Base-by-base conservation (phyloP, 352 stramenopile genomes). In the Pythium brassicae region DNA sequence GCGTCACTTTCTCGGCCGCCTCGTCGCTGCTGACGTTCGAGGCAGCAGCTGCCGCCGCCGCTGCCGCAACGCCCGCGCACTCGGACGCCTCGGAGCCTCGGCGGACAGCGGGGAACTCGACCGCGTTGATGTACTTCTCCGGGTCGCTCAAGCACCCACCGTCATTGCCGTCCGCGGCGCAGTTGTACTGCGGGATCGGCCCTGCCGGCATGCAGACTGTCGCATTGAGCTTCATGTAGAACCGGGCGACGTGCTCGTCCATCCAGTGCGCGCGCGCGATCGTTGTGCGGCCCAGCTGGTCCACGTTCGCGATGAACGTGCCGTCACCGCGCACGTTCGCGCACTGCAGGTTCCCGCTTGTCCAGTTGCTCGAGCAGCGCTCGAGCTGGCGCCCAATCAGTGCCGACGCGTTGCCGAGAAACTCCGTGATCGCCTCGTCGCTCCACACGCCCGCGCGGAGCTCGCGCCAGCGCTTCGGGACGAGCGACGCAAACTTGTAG, bases 401-500 rank as follows among this genome's bases (percentile, higher is more conserved):
- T 35, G 68, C 71, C 15, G 61, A 62, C 25, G 59, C 68, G 34
- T 62, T 53, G 29, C 69, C 50, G 20, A 87, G 56, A 45, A 87
- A 89, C 15, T 51, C 61, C 6, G 40, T 52, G 35, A 89, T 83
- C 0, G 77, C 59, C 10, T 71, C 64, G 47, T 87, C 66, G 58
- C 72, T 87, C 79, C 79, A 89, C 35, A 62, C 64, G 4, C 53
- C 58, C 12, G 62, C 55, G 22, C 79, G 74, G 50, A 89, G 39
- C 29, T 68, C 55, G 7, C 48, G 61, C 77, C 77, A 89, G 19
- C 79, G 74, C 57, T 85, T 72, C 22, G 72, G 72, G 26, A 80
- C 65, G 4, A 87, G 66, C 9, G 71, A 72, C 17, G 74, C 75
- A 32, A 87, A 86, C 55, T 87, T 82, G 68, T 87, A 87, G 57